A percentile compares a stretch with the other conserved stretches of the same genome.
Conservation (phyloP, 106 monocot species). For the Dioscorea zingiberensis region DNA sequence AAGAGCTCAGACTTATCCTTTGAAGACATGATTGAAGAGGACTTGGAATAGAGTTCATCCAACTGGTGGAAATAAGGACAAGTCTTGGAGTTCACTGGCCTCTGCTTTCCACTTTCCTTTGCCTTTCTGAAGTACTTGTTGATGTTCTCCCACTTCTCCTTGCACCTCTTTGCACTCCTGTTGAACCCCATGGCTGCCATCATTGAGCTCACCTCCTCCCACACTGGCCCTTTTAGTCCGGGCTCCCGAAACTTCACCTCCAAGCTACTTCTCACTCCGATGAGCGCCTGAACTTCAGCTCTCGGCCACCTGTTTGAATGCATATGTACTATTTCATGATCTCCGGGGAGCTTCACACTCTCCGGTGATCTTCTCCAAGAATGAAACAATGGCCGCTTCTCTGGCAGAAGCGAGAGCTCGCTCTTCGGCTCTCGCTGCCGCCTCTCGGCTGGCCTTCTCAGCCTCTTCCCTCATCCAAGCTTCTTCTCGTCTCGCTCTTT, state of each 20-base stretch:
- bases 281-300: constrained; percentile 86
- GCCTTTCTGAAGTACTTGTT: constrained; percentile 98
- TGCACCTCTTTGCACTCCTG: constrained; percentile 86
- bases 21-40: neutral
- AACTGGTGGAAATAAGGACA: constrained; percentile 94
- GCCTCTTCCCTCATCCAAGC: constrained; percentile 71
- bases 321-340: neutral
- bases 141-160: constrained; percentile 99
- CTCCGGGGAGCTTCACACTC: constrained; percentile 42
- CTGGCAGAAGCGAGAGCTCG: constrained; percentile 51
- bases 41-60: constrained; percentile 70
- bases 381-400: constrained; percentile 69
- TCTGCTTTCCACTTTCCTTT: constrained; percentile 71
- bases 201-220: constrained; percentile 85
- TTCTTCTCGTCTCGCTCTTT: constrained; percentile 54
- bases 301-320: constrained; percentile 74
- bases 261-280: constrained; percentile 56
- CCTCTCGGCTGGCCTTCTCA: constrained; percentile 28
- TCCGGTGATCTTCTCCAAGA: constrained; percentile 78
- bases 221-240: constrained; percentile 76
- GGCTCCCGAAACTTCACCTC: constrained; percentile 78
- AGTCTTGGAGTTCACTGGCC: constrained; percentile 72
- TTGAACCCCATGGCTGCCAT: constrained; percentile 66
- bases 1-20: constrained; percentile 52
- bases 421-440: constrained; percentile 53